These are phyloP conservation scores for Epicoccum sorghinum DNA, from an alignment of 2,329 filamentous ascomycete genomes.

Conservation along the genomic window DNA sequence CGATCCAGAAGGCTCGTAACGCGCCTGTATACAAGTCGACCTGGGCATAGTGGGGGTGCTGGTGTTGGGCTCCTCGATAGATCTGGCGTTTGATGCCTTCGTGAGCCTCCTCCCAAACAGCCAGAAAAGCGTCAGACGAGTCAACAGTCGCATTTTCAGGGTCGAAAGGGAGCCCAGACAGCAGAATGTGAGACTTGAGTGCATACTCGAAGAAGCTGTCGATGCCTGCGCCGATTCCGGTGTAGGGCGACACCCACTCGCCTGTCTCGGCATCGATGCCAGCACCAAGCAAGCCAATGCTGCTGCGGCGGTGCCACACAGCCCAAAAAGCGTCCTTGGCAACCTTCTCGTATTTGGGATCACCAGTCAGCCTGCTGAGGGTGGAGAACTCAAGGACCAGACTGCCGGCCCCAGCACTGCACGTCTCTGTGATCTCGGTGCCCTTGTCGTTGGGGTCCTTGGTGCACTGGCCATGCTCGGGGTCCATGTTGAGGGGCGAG, in stretches of 20 bases:
- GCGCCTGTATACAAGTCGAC: slow-evolving; percentile 88
- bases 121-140: slow-evolving; percentile 77
- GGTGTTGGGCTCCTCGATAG: slow-evolving; percentile 75
- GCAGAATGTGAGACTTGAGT: slow-evolving; percentile 87
- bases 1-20: slow-evolving; percentile 89
- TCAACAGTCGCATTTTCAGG: slow-evolving; percentile 62
- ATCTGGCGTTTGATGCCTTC: slow-evolving; percentile 87
- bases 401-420: slow-evolving; percentile 95
- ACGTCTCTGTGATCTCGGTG: slow-evolving; percentile 89
- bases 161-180: slow-evolving; percentile 69
- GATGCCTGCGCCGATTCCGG: slow-evolving; percentile 95
- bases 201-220: slow-evolving; percentile 99
- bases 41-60: slow-evolving; percentile 92
- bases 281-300: slow-evolving; percentile 85
- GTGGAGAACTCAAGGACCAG: slow-evolving; percentile 92
- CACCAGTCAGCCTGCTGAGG: slow-evolving; percentile 84
- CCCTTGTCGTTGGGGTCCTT: slow-evolving; percentile 54
- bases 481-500: slow-evolving; percentile 73
- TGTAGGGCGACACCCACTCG: slow-evolving; percentile 83
- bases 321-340: slow-evolving; percentile 96
- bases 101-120: slow-evolving; percentile 85
- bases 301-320: slow-evolving; percentile 87
- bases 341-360: slow-evolving; percentile 83
- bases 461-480: slow-evolving; percentile 55
- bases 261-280: slow-evolving; percentile 92